Base-by-base conservation (phyloP, 1,284 basidiomycete genomes). In the Grifola frondosa region DNA sequence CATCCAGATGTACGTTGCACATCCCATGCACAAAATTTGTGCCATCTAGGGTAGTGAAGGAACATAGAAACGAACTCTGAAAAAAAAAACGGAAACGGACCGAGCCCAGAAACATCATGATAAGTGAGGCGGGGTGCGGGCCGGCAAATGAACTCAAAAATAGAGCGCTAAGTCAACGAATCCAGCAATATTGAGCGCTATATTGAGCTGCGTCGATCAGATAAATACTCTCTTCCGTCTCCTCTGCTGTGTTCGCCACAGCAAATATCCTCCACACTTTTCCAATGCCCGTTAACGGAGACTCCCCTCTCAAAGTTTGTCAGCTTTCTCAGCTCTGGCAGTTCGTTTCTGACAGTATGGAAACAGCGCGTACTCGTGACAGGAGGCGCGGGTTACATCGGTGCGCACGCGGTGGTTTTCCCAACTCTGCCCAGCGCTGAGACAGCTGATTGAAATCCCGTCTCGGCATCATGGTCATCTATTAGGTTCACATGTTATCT, bases 401-500 rank as follows among this genome's bases (percentile, higher is more conserved):
- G 88, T 88, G 40, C 43, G 69, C 48, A 44, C 35, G 37, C 42
- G 48, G n/a, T n/a, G n/a, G n/a, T n/a, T n/a, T n/a, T n/a, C n/a
- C n/a, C n/a, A n/a, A n/a, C n/a, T n/a, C n/a, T n/a, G n/a, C 15
- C 7, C 40, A 7, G 13, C 22, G 6, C 16, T 13, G 19, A 32
- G 30, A 35, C 10, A 29, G 33, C 9, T 30, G 15, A 16, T 20
- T 34, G 17, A 40, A 8, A 28, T 39, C 39, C 31, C 35, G 43
- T 48, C n/a, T n/a, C n/a, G n/a, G n/a, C n/a, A n/a, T n/a, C n/a
- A n/a, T n/a, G n/a, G n/a, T n/a, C n/a, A n/a, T n/a, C n/a, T n/a
- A n/a, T n/a, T 71, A 85, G 94, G 92, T 60, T 94, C 92, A 31
- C 95, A 98, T 69, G 87, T 97, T 60, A 84, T 95, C 52, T 88